Percentiles rank a stretch among this genome's conserved stretches.
Evolutionary conservation across 371 early-diverging fungal species (phyloP).

Genomic region (Modicella reniformis): DNA sequence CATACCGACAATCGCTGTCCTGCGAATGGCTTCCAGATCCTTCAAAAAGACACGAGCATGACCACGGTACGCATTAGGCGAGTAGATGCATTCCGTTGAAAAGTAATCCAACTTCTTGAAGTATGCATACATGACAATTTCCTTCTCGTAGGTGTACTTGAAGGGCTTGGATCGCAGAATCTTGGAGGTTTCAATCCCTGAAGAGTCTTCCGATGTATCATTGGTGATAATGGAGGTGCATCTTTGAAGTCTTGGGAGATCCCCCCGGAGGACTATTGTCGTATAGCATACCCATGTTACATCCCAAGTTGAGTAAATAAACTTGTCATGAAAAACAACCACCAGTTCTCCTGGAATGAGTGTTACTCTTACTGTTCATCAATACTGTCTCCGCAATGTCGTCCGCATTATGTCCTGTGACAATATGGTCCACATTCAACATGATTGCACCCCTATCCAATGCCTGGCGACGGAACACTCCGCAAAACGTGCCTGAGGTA

Average conservation of each 20-base stretch:
- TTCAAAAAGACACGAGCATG: slow-evolving; percentile 96
- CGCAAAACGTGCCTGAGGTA: slow-evolving; percentile 91
- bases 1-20: slow-evolving; percentile 89
- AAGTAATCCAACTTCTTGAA: slow-evolving; percentile 98
- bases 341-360: too few species aligned
- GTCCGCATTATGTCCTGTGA: slow-evolving; percentile 99
- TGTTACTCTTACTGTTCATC: slow-evolving; percentile 88
- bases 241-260: slow-evolving; percentile 91
- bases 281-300: slow-evolving; percentile 1
- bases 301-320: too few species aligned
- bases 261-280: slow-evolving; percentile 92
- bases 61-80: slow-evolving; percentile 98
- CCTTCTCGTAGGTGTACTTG: slow-evolving; percentile 99
- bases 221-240: slow-evolving; percentile 94
- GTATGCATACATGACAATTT: slow-evolving; percentile 99
- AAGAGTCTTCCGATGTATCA: slow-evolving; percentile 52
- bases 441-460: slow-evolving; percentile 95
- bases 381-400: slow-evolving; percentile 99
- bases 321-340: too few species aligned
- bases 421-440: slow-evolving; percentile 94
- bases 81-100: slow-evolving; percentile 99
- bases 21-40: slow-evolving; percentile 94
- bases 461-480: slow-evolving; percentile 98
- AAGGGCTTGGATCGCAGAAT: slow-evolving; percentile 96
- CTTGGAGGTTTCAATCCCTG: slow-evolving; percentile 70